A percentile compares a stretch with the other conserved stretches of the same genome.
Conservation (phyloP, 1,139 yeast species). For the Arxiozyma slooffiae region DNA sequence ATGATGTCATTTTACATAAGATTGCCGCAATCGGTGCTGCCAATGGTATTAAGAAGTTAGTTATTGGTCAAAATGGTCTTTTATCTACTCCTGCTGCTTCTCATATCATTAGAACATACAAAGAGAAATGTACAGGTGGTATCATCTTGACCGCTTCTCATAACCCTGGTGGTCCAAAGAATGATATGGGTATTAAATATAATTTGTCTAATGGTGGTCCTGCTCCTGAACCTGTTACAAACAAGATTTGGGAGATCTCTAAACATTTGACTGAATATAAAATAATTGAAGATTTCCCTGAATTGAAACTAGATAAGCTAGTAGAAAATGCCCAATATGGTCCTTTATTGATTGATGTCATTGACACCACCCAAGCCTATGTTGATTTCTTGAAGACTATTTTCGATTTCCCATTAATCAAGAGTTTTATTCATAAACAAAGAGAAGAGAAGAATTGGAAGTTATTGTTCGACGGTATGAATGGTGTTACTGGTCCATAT, state of each 20-base stretch:
- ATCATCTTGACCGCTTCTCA: slow-evolving; percentile 94
- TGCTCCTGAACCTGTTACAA: slow-evolving; percentile 93
- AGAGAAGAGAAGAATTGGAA: slow-evolving; percentile 47
- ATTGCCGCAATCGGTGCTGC: slow-evolving; percentile 83
- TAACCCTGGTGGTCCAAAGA: slow-evolving; percentile 95
- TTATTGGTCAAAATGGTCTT: slow-evolving; percentile 80
- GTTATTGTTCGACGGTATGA: slow-evolving; percentile 78
- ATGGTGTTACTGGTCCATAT: slow-evolving; percentile 97
- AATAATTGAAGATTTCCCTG: slow-evolving; percentile 43
- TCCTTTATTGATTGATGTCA: slow-evolving; percentile 60
- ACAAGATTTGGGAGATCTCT: slow-evolving; percentile 70
- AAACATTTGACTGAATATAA: slow-evolving; percentile 51
- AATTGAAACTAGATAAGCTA: slow-evolving; percentile 49
- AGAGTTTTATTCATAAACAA: slow-evolving; percentile 47
- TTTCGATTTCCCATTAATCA: slow-evolving; percentile 80
- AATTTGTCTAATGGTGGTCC: slow-evolving; percentile 95
- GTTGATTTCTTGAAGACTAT: slow-evolving; percentile 71
- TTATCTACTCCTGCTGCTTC: slow-evolving; percentile 95
- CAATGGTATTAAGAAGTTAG: slow-evolving; percentile 76
- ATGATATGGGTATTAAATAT: slow-evolving; percentile 93
- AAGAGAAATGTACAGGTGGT: slow-evolving; percentile 73
- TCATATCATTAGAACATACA: slow-evolving; percentile 66
- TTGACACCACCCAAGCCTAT: slow-evolving; percentile 74
- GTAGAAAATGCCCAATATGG: slow-evolving; percentile 43
- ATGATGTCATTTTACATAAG: slow-evolving; percentile 68